These are phyloP conservation scores for Laguncularia racemosa DNA, from an alignment of 345 rosid genomes.

Conservation along the genomic window DNA sequence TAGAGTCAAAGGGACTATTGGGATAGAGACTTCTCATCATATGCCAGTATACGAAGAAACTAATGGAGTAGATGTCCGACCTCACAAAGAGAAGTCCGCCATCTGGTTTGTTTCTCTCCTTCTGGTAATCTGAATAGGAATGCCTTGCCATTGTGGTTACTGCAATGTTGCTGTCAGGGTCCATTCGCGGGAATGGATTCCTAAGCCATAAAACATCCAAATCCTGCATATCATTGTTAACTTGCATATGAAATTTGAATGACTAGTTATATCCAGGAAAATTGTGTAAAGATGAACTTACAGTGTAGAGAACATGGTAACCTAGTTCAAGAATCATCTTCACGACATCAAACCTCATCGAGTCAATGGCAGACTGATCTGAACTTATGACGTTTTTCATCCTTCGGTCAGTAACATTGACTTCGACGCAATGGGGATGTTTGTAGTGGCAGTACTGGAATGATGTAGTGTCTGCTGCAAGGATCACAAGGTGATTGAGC, in stretches of 20 bases:
- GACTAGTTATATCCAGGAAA: background rate
- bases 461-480: conserved; percentile 30
- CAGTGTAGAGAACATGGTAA: conserved; percentile 37
- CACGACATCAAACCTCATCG: conserved; percentile 18
- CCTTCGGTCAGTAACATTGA: background rate
- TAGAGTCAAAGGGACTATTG: conserved; percentile 5
- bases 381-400: conserved; percentile 2
- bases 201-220: conserved; percentile 53
- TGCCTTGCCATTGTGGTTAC: conserved; percentile 22
- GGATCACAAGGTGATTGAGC: conserved; percentile 41
- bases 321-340: conserved; percentile 27
- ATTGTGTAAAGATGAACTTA: conserved; percentile 8
- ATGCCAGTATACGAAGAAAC: conserved; percentile 16
- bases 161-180: background rate
- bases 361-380: conserved; percentile 1
- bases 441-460: conserved; percentile 22
- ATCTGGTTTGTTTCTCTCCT: conserved; percentile 3
- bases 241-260: background rate
- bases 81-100: conserved; percentile 30
- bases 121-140: background rate
- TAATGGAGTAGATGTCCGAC: conserved; percentile 9
- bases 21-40: conserved; percentile 18
- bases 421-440: conserved; percentile 36
- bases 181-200: conserved; percentile 30
- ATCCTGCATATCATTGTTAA: conserved; percentile 27